phyloP scores from a whole-genome alignment of 2,329 filamentous ascomycete species.

The Pyrenophora seminiperda region DNA sequence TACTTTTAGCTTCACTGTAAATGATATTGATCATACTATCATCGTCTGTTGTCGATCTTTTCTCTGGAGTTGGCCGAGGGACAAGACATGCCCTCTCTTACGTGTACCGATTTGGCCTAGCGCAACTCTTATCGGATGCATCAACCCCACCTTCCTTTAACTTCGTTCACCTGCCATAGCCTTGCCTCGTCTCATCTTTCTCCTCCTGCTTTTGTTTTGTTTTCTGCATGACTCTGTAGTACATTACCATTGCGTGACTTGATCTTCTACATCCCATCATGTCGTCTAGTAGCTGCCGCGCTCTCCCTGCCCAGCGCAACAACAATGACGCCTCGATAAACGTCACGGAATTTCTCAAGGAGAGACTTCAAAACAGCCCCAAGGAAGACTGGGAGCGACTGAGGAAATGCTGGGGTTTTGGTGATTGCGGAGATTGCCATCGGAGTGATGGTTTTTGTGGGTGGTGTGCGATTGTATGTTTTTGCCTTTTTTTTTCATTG shows the following conservation, averaged over 20 bases:
- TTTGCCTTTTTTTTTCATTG: neutral
- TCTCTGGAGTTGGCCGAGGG: too few species aligned
- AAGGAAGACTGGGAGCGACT: conserved; percentile 41
- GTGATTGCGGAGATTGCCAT: conserved; percentile 47
- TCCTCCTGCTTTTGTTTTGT: neutral
- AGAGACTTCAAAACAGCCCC: conserved; percentile 34
- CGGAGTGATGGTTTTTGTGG: conserved; percentile 47
- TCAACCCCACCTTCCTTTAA: conserved; percentile 12
- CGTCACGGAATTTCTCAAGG: conserved; percentile 29
- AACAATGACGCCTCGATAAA: conserved; percentile 19
- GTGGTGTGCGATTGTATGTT: conserved; percentile 53
- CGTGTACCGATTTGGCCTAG: conserved; percentile 11
- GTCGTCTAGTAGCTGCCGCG: conserved; percentile 23
- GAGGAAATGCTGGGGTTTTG: conserved; percentile 43
- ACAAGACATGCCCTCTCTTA: too few species aligned
- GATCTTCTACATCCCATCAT: conserved; percentile 1
- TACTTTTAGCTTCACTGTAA: conserved; percentile 17
- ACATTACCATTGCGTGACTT: too few species aligned
- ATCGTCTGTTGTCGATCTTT: neutral
- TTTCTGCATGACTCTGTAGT: neutral
- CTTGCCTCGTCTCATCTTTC: conserved; percentile 1
- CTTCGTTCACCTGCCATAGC: neutral
- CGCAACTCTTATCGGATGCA: neutral
- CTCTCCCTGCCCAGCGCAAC: conserved; percentile 1
- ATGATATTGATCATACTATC: neutral